Base-by-base conservation (phyloP, 116 monocot species). In the Dioscorea cayenensis region DNA sequence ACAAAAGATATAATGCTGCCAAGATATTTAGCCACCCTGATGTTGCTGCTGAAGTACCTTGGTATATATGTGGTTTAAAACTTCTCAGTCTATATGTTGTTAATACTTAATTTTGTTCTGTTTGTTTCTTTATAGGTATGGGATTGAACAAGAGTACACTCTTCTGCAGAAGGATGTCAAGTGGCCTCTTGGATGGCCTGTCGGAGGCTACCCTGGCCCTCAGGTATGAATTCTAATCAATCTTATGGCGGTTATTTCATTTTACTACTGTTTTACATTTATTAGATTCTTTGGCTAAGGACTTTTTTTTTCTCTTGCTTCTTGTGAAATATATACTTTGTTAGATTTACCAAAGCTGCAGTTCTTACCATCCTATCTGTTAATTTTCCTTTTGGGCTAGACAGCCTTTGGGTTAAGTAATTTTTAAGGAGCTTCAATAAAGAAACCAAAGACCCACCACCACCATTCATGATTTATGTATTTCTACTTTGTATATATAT, bases 141-240 rank as follows among this genome's bases (percentile, higher is more conserved):
- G 94, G 48, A 90, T 94, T 60, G 94, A 94, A 71, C 94, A 94
- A 71, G 94, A 94, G 78, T 94, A 94, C 73, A 94, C 94, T 25
- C 84, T 94, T 60, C 82, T 94, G 50, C 94, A 94, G 71, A 94
- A 80, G 51, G 86, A 88, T 65, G 78, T 88, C 66, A 77, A 84
- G 13, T 94, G 94, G 94, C 94, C 94, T 63, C 71, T 94, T 59
- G 90, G 94, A 50, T 94, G 94, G 94, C 94, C 94, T 17, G 64
- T 88, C 12, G 90, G 94, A 36, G 94, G 94, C 48, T 94, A 80
- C 79, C 94, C 94, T 71, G 94, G 90, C 58, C 90, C 94, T 52
- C 94, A 94, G 90, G 94, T 90, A 76, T 62, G 66, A 14, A 72
- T 14, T 55, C n/a, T 16, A 12, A 55, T 55, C n/a, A 55, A n/a